Base-by-base conservation (phyloP, 2,329 filamentous ascomycete species). In the Fusarium cyanostomum region DNA sequence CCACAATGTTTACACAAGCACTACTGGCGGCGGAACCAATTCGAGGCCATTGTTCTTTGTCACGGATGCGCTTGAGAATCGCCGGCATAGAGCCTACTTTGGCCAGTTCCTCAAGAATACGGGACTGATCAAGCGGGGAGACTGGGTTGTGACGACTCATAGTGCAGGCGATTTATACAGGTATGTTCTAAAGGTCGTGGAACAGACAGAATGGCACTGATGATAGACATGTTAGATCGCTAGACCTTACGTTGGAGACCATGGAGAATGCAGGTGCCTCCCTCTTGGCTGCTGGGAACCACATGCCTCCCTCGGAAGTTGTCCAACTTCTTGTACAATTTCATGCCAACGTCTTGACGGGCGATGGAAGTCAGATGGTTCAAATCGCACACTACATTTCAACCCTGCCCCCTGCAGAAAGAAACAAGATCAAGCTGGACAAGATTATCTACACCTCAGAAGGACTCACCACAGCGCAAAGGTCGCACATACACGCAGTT, bases 361-460 rank as follows among this genome's bases (percentile, higher is more conserved):
- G 78, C 0, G 78, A 81, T 15, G 70, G 70, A 1, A 76, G 74
- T 26, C 78, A 80, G 43, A 51, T 81, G 1, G 53, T 80, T 1
- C 71, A 77, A 2, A 37, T 80, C 2, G 70, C 75, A 0, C 69
- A 77, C 11, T 56, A 76, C 43, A 73, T 81, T 4, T 73, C 76
- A 3, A 70, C 66, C 0, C 58, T 80, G 0, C 34, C 70, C 0
- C 21, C 16, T 5, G 45, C 43, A 18, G 55, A 59, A 5, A 62
- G 67, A 2, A 30, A 66, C 0, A 51, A 54, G 5, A 66, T 81
- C 33, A 70, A 61, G 1, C 35, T 82, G 0, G 51, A 72, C 11
- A 82, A 81, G 58, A 68, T 81, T 1, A 72, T 82, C 4, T 82
- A 82, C 52, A 81, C 80, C 0, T 82, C 80, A 0, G 80, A 82